Base-by-base conservation (phyloP, 805 yeast genomes). In the Wickerhamiella spandovensis region DNA sequence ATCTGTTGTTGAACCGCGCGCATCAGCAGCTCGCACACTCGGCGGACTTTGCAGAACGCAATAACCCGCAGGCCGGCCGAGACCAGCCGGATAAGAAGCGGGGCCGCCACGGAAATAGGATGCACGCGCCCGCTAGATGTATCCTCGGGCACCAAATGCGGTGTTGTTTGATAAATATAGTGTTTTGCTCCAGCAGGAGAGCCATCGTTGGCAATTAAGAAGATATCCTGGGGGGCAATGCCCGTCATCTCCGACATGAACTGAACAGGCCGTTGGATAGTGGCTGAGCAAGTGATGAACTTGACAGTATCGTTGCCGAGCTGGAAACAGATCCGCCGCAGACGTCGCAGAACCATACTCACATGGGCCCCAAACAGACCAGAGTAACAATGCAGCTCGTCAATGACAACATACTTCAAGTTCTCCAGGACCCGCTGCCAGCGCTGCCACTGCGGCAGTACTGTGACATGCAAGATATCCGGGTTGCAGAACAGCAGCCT, bases 341-440 rank as follows among this genome's bases (percentile, higher is more conserved):
- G 65, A 46, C 99, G 65, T 52, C 95, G 72, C 81, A 92, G 77
- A 0, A 92, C 82, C 45, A 82, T 71, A 2, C 95, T 82, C 1
- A 90, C 97, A 65, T 92, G 92, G 0, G 95, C 79, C 0, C 99
- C 99, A 69, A 92, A 92, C 0, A 87, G 71, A 0, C 97, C 96
- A 54, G 78, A 79, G 64, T 92, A 92, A 49, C 82, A 80, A 65
- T 92, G 99, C 47, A 92, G 68, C 62, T 83, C 89, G 60, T 84
- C 87, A 50, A 92, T 80, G 0, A 86, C 89, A 3, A 92, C 84
- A 58, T 73, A 83, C 58, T 75, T 77, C 57, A 92, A 67, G 54
- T 78, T 74, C 12, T 67, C 60, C 7, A 92, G 67, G 60, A 89
- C 84, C 41, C 74, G 72, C 42, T 75, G 68, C 97, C 97, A 92